Base-by-base conservation (phyloP, 331 rosid genomes). In the Pyracantha coccinea region DNA sequence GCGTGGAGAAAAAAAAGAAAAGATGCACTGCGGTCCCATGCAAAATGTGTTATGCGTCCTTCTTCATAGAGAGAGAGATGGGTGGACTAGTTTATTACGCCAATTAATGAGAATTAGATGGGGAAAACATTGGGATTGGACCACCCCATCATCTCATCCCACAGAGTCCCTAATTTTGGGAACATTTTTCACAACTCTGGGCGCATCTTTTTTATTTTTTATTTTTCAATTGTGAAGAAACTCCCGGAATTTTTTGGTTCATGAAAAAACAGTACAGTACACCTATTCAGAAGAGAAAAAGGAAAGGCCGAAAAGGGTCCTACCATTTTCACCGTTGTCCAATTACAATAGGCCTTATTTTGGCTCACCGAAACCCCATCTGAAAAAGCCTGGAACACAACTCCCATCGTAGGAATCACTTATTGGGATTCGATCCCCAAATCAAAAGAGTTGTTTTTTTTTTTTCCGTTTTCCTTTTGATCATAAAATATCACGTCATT, bases 91-190 rank as follows among this genome's bases (percentile, higher is more conserved):
- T 88, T 93, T 78, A 89, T 84, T 69, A 84, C 71, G 80, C 67
- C 78, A 75, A 88, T 86, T 81, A 88, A 86, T 89, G n/a, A n/a
- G 87, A 88, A 88, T 88, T 91, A 83, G 86, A 91, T 72, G 76
- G 81, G 44, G 75, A 86, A 81, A 82, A 53, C 25, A 3, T 57
- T 57, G 28, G 62, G 57, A 76, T 70, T 75, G 93, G 97, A 91
- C 96, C 98, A 93, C 92, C 87, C 79, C 95, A 82, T 82, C 95
- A 85, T 86, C 89, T 80, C 86, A 69, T 75, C 54, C 74, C 85
- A 21, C 45, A 57, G 75, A 78, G 74, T 86, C 86, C 88, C 93
- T 87, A 73, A 60, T 88, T 89, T 80, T 79, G 80, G 89, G 81
- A 89, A 83, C 91, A 81, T 60, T 86, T 66, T 58, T 17, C 84